Percentiles rank a stretch among this genome's conserved stretches.
These are phyloP conservation scores for Hypoxylon sp. DNA, from an alignment of 2,329 filamentous ascomycete genomes.

Conservation along the genomic window DNA sequence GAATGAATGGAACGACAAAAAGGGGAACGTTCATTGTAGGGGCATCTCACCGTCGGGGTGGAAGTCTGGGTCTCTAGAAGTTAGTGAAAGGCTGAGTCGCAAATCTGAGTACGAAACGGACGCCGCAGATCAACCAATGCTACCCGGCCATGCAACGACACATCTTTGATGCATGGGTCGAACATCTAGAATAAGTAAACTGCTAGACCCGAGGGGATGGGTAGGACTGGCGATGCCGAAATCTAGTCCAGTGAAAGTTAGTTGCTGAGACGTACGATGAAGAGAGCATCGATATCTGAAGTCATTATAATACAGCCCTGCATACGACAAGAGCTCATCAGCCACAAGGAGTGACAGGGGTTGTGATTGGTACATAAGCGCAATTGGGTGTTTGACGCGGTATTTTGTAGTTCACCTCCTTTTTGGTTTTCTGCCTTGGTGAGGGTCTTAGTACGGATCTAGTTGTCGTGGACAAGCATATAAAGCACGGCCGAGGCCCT, in stretches of 20 bases:
- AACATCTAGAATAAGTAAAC: constrained; percentile 30
- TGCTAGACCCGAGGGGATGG: constrained; percentile 32
- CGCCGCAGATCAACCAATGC: constrained; percentile 35
- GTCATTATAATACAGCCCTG: constrained; percentile 23
- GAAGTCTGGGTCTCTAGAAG: constrained; percentile 22
- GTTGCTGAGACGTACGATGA: constrained; percentile 5
- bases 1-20: constrained; percentile 18
- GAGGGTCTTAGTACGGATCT: constrained; percentile 28
- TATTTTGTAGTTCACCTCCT: constrained; percentile 34
- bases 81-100: constrained; percentile 31
- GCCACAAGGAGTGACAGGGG: constrained; percentile 43
- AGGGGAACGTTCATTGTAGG: constrained; percentile 6
- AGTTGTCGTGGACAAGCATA: constrained; percentile 45
- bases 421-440: constrained; percentile 49
- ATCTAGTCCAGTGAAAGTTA: constrained; percentile 11
- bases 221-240: constrained; percentile 39
- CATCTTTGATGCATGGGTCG: constrained; percentile 21
- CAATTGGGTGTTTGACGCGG: constrained; percentile 43
- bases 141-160: constrained; percentile 22
- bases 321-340: constrained; percentile 32
- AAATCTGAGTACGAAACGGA: constrained; percentile 20
- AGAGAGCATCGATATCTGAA: constrained; percentile 19
- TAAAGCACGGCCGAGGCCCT: constrained; percentile 49
- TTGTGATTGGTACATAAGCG: constrained; percentile 51
- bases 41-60: constrained; percentile 19